Conservation (phyloP, 2,329 filamentous ascomycete species). For the Beauveria sp. region DNA sequence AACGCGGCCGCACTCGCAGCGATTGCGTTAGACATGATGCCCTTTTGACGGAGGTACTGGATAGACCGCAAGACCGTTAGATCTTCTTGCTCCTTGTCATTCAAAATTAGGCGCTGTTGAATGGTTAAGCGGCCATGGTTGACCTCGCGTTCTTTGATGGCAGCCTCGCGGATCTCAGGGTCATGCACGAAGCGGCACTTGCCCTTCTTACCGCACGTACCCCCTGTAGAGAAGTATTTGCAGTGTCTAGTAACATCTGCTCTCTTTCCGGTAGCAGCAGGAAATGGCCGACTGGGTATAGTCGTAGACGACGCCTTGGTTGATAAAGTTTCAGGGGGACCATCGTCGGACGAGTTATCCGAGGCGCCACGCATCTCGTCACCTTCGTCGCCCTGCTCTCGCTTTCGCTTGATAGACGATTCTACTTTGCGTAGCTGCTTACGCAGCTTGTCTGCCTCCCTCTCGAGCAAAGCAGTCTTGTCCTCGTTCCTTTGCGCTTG, state of each 20-base stretch:
- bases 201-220: constrained; percentile 64
- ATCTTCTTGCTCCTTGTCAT: constrained; percentile 63
- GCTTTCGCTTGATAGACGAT: constrained; percentile 60
- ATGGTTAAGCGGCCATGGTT: constrained; percentile 60
- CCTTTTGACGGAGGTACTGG: constrained; percentile 55
- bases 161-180: constrained; percentile 53
- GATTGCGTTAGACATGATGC: constrained; percentile 33
- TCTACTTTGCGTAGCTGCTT: constrained; percentile 63
- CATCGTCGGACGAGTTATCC: constrained; percentile 47
- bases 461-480: constrained; percentile 54
- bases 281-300: constrained; percentile 23
- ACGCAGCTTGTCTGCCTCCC: constrained; percentile 54
- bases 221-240: constrained; percentile 64
- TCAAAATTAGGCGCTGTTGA: constrained; percentile 56
- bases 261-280: constrained; percentile 43
- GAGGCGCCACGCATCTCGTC: constrained; percentile 54
- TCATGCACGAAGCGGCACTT: constrained; percentile 69
- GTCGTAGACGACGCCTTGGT: constrained; percentile 22
- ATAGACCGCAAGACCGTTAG: constrained; percentile 58
- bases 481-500: constrained; percentile 43
- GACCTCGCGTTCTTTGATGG: constrained; percentile 54
- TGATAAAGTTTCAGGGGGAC: constrained; percentile 51
- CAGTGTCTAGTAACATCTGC: constrained; percentile 58
- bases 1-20: constrained; percentile 3
- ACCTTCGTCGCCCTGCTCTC: constrained; percentile 59